Percentiles rank a stretch among this genome's conserved stretches.
Evolutionary conservation across 495 filamentous ascomycete species (phyloP).

Genomic region (Penicillium crystallinum): DNA sequence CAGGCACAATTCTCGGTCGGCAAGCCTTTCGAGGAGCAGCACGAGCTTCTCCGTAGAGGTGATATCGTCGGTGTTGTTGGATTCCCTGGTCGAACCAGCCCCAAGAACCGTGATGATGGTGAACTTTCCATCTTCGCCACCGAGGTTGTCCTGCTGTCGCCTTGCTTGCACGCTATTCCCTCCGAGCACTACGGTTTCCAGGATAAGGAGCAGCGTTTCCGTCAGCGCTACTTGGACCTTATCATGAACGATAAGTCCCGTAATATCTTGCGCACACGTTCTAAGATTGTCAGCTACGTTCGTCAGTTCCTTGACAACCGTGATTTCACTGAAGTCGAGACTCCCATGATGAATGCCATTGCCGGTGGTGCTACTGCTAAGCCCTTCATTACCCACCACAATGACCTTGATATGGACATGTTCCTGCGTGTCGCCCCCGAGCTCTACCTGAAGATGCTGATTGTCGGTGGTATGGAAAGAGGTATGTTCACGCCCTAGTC

Average conservation of each 20-base stretch:
- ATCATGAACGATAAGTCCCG: constrained; percentile 89
- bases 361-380: constrained; percentile 94
- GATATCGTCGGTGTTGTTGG: constrained; percentile 89
- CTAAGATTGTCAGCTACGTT: constrained; percentile 80
- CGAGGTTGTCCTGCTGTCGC: constrained; percentile 77
- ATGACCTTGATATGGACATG: constrained; percentile 86
- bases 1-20: constrained; percentile 67
- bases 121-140: constrained; percentile 92
- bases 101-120: constrained; percentile 79
- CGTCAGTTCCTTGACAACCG: constrained; percentile 78
- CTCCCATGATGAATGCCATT: constrained; percentile 94
- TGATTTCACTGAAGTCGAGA: constrained; percentile 93
- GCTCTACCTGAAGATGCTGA: constrained; percentile 91
- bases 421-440: constrained; percentile 95
- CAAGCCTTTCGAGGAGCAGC: constrained; percentile 72
- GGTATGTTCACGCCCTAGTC: neutral
- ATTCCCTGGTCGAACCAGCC: constrained; percentile 82
- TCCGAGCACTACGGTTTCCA: constrained; percentile 90
- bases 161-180: constrained; percentile 90
- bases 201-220: constrained; percentile 86
- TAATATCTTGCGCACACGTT: constrained; percentile 73
- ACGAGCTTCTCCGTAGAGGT: constrained; percentile 83
- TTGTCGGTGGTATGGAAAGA: constrained; percentile 83
- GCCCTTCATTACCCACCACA: constrained; percentile 92
- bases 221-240: constrained; percentile 88